Conservation (phyloP, 495 filamentous ascomycete genomes). For the Mycothermus thermophilus region DNA sequence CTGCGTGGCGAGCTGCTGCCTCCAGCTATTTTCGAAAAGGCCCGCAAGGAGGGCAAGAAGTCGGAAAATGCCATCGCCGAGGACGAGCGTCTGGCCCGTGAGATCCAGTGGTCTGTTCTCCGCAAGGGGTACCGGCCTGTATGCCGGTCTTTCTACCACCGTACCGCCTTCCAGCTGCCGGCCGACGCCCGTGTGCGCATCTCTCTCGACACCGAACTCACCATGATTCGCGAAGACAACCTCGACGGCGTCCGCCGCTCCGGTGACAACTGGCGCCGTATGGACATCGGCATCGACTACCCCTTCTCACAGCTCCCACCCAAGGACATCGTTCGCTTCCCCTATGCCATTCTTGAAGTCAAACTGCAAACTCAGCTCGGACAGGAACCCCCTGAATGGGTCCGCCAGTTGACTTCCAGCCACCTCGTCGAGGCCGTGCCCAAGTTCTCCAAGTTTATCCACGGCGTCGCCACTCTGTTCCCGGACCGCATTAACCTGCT, state of each 20-base stretch:
- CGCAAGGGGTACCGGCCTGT: constrained; percentile 74
- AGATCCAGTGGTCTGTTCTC: constrained; percentile 86
- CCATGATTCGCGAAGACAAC: constrained; percentile 91
- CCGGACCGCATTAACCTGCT: constrained; percentile 78
- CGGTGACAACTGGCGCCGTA: constrained; percentile 88
- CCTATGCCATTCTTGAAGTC: constrained; percentile 92
- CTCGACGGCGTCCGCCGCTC: constrained; percentile 62
- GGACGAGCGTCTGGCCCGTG: constrained; percentile 74
- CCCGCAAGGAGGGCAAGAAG: constrained; percentile 86
- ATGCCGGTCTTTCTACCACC: constrained; percentile 89
- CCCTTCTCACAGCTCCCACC: constrained; percentile 82
- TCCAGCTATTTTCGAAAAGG: constrained; percentile 80
- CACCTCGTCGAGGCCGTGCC: constrained; percentile 96
- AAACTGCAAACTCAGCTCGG: constrained; percentile 95
- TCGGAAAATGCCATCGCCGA: constrained; percentile 76
- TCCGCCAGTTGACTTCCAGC: constrained; percentile 75
- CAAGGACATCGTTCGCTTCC: constrained; percentile 78
- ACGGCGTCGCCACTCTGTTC: constrained; percentile 78
- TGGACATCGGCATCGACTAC: constrained; percentile 94
- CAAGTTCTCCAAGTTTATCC: constrained; percentile 99
- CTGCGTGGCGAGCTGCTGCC: constrained; percentile 69
- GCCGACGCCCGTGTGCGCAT: constrained; percentile 94
- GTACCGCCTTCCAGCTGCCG: constrained; percentile 93
- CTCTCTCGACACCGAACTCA: constrained; percentile 89
- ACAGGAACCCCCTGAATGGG: constrained; percentile 96